phyloP scores from a whole-genome alignment of 257 asterid genomes.

The Petunia secreta region DNA sequence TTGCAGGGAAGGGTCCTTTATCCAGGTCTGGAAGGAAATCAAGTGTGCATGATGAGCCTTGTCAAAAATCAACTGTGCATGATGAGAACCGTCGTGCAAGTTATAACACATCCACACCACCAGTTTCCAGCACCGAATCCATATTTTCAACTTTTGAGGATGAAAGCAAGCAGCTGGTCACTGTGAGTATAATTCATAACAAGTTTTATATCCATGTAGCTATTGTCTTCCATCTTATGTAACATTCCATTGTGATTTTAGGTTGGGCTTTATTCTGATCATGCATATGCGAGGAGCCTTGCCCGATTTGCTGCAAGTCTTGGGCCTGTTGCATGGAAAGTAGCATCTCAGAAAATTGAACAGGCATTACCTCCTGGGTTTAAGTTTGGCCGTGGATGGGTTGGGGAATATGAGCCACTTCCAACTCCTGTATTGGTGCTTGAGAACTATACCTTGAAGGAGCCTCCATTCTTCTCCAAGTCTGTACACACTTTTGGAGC shows the following conservation, averaged over 20 bases:
- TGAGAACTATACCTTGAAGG: constrained; percentile 59
- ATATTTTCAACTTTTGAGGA: constrained; percentile 81
- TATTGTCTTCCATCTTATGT: constrained; percentile 21
- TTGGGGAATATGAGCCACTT: constrained; percentile 93
- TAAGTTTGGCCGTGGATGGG: constrained; percentile 97
- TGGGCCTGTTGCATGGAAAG: constrained; percentile 88
- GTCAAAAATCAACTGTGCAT: constrained; percentile 31
- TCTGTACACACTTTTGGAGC: constrained; percentile 38
- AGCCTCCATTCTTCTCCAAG: constrained; percentile 63
- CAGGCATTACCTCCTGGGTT: constrained; percentile 83
- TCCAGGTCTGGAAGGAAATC: constrained; percentile 67
- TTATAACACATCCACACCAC: constrained; percentile 57
- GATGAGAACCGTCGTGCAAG: constrained; percentile 87
- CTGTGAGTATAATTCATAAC: constrained; percentile 55
- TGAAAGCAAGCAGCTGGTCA: constrained; percentile 88
- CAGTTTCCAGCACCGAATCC: constrained; percentile 56
- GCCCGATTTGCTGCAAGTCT: constrained; percentile 90
- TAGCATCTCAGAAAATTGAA: constrained; percentile 86
- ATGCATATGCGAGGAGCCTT: constrained; percentile 91
- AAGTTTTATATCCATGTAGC: constrained; percentile 6
- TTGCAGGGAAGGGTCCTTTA: constrained; percentile 60
- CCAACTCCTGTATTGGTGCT: constrained; percentile 78
- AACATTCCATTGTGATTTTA: constrained; percentile 36
- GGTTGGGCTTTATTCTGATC: constrained; percentile 95
- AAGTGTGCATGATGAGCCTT: constrained; percentile 53